A percentile compares a stretch with the other conserved stretches of the same genome.
Evolutionary conservation across 306 rosid species (phyloP).

Genomic region (Vigna unguiculata): DNA sequence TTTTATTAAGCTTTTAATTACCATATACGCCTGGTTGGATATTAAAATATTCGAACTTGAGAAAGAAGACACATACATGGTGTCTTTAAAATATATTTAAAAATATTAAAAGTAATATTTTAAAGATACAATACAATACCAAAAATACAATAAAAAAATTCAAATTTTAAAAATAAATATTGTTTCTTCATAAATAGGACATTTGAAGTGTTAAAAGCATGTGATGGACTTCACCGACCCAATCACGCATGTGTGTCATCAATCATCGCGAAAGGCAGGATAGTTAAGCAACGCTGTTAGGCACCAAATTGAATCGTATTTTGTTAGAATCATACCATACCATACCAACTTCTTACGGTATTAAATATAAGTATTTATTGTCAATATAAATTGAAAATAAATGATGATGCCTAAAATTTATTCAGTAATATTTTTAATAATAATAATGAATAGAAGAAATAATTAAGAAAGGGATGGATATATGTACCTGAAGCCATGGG

Average conservation of each 20-base stretch:
- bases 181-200: neutral
- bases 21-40: too few species aligned
- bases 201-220: neutral
- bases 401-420: neutral
- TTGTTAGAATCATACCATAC: constrained; percentile 14
- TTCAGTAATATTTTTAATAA: neutral
- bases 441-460: neutral
- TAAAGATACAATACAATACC: too few species aligned
- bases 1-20: too few species aligned
- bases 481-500: constrained; percentile 52
- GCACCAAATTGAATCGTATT: constrained; percentile 26
- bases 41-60: too few species aligned
- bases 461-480: neutral
- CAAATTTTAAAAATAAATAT: neutral
- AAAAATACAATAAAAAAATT: too few species aligned
- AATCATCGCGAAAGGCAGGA: constrained; percentile 3
- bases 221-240: neutral
- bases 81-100: too few species aligned
- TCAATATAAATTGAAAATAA: constrained; percentile 1
- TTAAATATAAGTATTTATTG: neutral
- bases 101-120: too few species aligned
- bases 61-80: too few species aligned
- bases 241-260: neutral
- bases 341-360: neutral
- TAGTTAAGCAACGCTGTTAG: constrained; percentile 41